These are phyloP conservation scores for Daldinia sp. DNA, from an alignment of 2,329 filamentous ascomycete genomes.

Conservation along the genomic window DNA sequence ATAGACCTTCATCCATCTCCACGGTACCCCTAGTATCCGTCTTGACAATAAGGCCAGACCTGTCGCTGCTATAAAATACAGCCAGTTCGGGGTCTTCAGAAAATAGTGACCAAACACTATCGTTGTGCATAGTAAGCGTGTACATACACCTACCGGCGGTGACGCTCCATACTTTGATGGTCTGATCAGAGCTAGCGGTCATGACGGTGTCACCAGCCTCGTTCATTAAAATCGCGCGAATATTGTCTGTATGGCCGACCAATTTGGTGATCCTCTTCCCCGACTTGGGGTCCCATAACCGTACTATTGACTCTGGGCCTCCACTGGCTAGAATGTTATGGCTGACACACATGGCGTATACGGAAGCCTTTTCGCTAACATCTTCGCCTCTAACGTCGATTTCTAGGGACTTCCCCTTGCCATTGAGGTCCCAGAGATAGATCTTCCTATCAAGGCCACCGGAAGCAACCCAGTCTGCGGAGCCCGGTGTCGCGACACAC, in stretches of 20 bases:
- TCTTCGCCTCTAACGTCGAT: constrained; percentile 89
- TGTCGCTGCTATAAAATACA: constrained; percentile 94
- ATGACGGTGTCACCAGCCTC: constrained; percentile 90
- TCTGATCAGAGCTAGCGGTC: constrained; percentile 95
- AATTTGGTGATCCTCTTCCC: constrained; percentile 95
- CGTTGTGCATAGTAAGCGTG: constrained; percentile 98
- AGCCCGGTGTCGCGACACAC: constrained; percentile 81
- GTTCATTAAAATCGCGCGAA: constrained; percentile 90
- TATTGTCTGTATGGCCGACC: constrained; percentile 94
- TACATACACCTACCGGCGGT: constrained; percentile 96
- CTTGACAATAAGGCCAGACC: constrained; percentile 93
- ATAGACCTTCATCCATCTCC: constrained; percentile 86
- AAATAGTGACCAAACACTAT: constrained; percentile 96
- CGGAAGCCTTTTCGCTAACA: constrained; percentile 88
- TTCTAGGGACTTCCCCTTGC: constrained; percentile 85
- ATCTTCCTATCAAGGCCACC: constrained; percentile 94
- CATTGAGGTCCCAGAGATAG: constrained; percentile 91
- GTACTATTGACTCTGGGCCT: constrained; percentile 91
- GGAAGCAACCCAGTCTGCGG: constrained; percentile 88
- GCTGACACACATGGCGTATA: constrained; percentile 88
- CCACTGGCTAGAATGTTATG: constrained; percentile 88
- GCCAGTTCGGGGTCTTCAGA: constrained; percentile 87
- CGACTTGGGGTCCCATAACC: constrained; percentile 90
- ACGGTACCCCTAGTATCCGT: constrained; percentile 84
- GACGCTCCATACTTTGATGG: constrained; percentile 97